Base-by-base conservation (phyloP, 108 stramenopile species). In the Skeletonema tropicum region DNA sequence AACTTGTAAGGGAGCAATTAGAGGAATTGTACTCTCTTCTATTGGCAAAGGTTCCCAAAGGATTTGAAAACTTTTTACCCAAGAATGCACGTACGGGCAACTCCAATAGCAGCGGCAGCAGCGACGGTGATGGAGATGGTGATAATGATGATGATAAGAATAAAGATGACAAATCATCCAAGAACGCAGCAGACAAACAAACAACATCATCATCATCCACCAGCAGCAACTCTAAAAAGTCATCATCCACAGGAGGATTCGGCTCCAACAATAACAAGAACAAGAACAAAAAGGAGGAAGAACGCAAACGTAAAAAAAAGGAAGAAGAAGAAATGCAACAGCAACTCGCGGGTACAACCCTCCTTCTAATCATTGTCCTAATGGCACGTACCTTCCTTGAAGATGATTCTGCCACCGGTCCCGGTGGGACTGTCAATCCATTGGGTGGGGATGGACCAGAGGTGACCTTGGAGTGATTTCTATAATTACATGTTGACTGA, bases 391-490 rank as follows among this genome's bases (percentile, higher is more conserved):
- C 79, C 31, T 74, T 79, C 33, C 60, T 91, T 26, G 88, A 87
- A 30, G 84, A 86, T 29, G 89, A 87, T 17, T 73, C 84, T 29
- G 32, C 57, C 7, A n/a, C 23, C 19, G 61, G 38, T 0, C 57
- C 36, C 3, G 70, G 59, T 2, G 74, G 64, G 4, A 30, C 58
- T 1, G 75, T 48, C 1, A 38, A 52, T 3, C 65, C 38, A n/a
- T n/a, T 72, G 65, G 71, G 78, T 23, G 78, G 79, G 15, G 85
- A 88, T 42, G 93, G 93, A 49, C 83, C 84, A 29, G 94, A 94
- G 71, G 89, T 94, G 57, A 95, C 92, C 92, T 11, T 98, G 94
- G 92, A 79, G 87, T 45, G 95, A 97, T 60, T 97, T 98, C 71
- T 82, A 87, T 73, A 87, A 89, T 60, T 87, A 79, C 60, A 85